These are phyloP conservation scores for Phoma sp. DNA, from an alignment of 2,329 filamentous ascomycete species.

Conservation along the genomic window DNA sequence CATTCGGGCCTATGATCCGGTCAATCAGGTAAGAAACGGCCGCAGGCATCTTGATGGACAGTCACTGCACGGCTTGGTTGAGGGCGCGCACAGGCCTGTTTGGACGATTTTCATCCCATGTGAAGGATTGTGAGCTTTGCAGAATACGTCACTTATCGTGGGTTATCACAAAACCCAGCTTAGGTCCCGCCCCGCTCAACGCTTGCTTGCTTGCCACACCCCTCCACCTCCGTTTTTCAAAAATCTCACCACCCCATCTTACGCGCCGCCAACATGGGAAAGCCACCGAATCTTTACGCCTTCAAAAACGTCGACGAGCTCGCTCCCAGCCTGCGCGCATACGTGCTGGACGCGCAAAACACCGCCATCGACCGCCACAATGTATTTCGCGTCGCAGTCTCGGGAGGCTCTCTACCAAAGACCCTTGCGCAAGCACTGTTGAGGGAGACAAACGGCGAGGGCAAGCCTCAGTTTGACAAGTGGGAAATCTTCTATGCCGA, in stretches of 20 bases:
- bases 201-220: constrained; percentile 12
- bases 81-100: constrained; percentile 8
- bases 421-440: constrained; percentile 87
- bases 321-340: constrained; percentile 78
- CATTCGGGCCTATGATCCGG: constrained; percentile 5
- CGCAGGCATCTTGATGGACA: constrained; percentile 2
- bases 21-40: neutral
- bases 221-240: constrained; percentile 7
- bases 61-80: constrained; percentile 4
- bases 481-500: constrained; percentile 99
- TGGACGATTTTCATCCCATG: neutral
- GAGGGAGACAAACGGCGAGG: constrained; percentile 60
- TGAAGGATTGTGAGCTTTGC: constrained; percentile 3
- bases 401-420: constrained; percentile 90
- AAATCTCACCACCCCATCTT: constrained; percentile 8
- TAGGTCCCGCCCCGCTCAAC: constrained; percentile 7
- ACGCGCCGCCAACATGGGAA: constrained; percentile 44
- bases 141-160: constrained; percentile 20
- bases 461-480: constrained; percentile 77
- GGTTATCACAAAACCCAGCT: constrained; percentile 11
- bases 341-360: constrained; percentile 82
- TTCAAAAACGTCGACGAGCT: constrained; percentile 76
- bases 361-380: constrained; percentile 80
- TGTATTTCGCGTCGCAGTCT: constrained; percentile 89
- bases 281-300: constrained; percentile 73